Conservation (phyloP, 768 basidiomycete species). For the Omphalotus guepiniiformis region DNA sequence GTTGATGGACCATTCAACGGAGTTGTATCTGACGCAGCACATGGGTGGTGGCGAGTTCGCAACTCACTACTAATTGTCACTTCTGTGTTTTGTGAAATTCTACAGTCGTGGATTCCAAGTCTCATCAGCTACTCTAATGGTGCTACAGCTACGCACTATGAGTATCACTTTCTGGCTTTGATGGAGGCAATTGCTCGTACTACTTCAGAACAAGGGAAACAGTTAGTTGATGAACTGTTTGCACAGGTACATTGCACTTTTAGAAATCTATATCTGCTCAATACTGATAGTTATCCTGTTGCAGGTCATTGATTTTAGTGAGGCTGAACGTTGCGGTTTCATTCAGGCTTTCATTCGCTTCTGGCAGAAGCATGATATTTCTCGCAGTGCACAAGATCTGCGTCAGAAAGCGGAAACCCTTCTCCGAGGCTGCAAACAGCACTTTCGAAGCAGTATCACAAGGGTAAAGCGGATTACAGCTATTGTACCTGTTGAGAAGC, state of each 20-base stretch:
- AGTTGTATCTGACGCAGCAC: conserved; percentile 20
- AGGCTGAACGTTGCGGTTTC: conserved; percentile 29
- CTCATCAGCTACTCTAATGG: conserved; percentile 19
- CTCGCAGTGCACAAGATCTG: conserved; percentile 10
- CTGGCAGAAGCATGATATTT: conserved; percentile 10
- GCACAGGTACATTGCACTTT: conserved; percentile 7
- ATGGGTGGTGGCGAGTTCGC: conserved; percentile 15
- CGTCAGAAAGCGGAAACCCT: conserved; percentile 5
- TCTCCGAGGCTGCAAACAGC: conserved; percentile 28
- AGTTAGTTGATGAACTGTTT: conserved; percentile 12
- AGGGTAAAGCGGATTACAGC: conserved; percentile 21
- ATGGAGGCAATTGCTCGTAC: conserved; percentile 10
- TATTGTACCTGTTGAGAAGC: conserved; percentile 16
- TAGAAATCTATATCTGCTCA: background rate
- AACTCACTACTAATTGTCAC: conserved; percentile 16
- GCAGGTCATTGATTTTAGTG: conserved; percentile 32
- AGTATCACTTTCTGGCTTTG: conserved; percentile 13
- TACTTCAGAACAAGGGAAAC: background rate
- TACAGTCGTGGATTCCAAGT: conserved; percentile 16
- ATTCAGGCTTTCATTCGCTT: conserved; percentile 24
- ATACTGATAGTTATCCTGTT: background rate
- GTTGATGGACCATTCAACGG: conserved; percentile 4
- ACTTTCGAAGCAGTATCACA: conserved; percentile 25
- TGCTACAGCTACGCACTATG: conserved; percentile 14
- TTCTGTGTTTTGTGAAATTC: conserved; percentile 12